Base-by-base conservation (phyloP, 148 eudicot species). In the Cornus controversa region DNA sequence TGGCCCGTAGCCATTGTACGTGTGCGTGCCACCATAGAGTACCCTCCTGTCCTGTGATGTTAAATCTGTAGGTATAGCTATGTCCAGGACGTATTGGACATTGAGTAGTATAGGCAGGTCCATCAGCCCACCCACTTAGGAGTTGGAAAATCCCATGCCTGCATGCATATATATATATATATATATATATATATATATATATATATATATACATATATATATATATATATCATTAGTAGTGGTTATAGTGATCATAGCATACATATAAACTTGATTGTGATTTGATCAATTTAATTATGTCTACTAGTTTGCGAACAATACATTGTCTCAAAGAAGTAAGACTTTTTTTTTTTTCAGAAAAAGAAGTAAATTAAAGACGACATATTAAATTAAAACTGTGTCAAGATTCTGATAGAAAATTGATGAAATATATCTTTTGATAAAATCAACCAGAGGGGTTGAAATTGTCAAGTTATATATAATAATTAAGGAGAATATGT, bases 11-110 rank as follows among this genome's bases (percentile, higher is more conserved):
- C 93, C 92, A 91, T 16, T 76, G 69, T 58, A 86, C 87, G 53
- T 94, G 98, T 10, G 98, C 93, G 37, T 94, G 98, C 98, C 98
- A 94, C 93, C 94, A 94, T 14, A 92, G 91, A 7, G 98, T 94
- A 10, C 98, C 98, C 37, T 91, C 98, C 70, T 94, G 97, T 0
- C 79, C 75, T 0, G 89, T 81, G 23, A 89, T 71, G 47, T 75
- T 88, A 58, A 92, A 91, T 25, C 71, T 83, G 69, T 94, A 89
- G 0, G 87, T 88, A 68, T 87, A 94, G 31, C 72, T 91, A 11
- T 79, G 65, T 36, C 91, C 89, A 3, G 97, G 91, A 10, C 27
- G 79, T 15, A 94, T 92, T 28, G 98, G 89, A 27, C 98, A 94
- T 24, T 94, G 97, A 0, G 98, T 91, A 25, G 73, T 72, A 50